A percentile compares a stretch with the other conserved stretches of the same genome.
phyloP scores from a whole-genome alignment of 305 asterid species.

The Fraxinus baroniana region DNA sequence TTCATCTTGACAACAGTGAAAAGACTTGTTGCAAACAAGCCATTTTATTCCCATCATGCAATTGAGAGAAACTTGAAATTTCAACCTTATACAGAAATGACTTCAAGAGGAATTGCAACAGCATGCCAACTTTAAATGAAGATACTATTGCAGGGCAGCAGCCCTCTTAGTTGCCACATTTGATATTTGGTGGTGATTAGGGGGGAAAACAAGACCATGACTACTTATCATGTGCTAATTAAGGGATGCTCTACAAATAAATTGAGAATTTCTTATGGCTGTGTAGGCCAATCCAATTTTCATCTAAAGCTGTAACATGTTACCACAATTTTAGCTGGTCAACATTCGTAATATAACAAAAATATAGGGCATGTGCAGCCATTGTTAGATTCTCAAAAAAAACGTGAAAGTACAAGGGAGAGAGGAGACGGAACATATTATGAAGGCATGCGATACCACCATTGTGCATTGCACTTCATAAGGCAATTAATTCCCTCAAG shows the following conservation, averaged over 20 bases:
- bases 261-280: neutral
- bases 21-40: neutral
- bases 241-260: neutral
- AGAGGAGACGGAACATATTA: neutral
- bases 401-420: neutral
- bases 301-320: neutral
- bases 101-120: neutral
- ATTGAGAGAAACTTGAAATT: neutral
- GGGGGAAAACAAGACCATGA: neutral
- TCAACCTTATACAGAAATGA: neutral
- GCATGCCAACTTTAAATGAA: neutral
- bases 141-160: neutral
- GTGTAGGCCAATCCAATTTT: neutral
- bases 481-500: neutral
- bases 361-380: neutral
- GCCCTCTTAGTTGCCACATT: neutral
- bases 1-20: slow-evolving; percentile 4
- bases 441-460: neutral
- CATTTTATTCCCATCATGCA: neutral
- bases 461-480: neutral
- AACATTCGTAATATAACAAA: neutral
- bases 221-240: neutral
- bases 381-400: neutral
- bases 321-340: neutral
- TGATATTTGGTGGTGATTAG: neutral